Evolutionary conservation across 2,329 filamentous ascomycete genomes (phyloP).

Genomic region (Nemania diffusa): DNA sequence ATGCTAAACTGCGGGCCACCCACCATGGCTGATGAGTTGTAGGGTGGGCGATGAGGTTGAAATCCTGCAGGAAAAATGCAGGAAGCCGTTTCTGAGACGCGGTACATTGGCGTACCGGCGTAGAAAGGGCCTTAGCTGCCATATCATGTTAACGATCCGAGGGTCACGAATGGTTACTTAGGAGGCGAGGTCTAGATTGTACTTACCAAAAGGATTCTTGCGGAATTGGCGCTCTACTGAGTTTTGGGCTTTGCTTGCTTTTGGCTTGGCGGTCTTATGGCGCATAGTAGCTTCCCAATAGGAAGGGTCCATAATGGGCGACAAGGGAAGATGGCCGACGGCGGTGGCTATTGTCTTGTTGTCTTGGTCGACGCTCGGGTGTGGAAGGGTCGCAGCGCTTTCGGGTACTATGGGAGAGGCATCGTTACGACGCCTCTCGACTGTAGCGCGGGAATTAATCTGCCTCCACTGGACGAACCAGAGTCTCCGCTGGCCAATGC

Average conservation of each 20-base stretch:
- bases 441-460: slow-evolving; percentile 33
- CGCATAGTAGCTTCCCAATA: slow-evolving; percentile 59
- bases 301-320: slow-evolving; percentile 63
- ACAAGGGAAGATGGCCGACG: slow-evolving; percentile 61
- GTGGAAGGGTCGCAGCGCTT: slow-evolving; percentile 42
- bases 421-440: slow-evolving; percentile 31
- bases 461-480: slow-evolving; percentile 8
- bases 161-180: slow-evolving; percentile 2
- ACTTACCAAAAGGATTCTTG: slow-evolving; percentile 72
- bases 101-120: slow-evolving; percentile 66
- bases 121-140: slow-evolving; percentile 70
- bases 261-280: slow-evolving; percentile 54
- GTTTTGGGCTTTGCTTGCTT: slow-evolving; percentile 49
- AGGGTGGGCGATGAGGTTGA: slow-evolving; percentile 67
- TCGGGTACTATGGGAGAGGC: slow-evolving; percentile 35
- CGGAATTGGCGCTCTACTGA: slow-evolving; percentile 68
- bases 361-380: slow-evolving; percentile 52
- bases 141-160: slow-evolving; percentile 11
- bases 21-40: slow-evolving; percentile 64
- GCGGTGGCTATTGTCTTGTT: slow-evolving; percentile 59
- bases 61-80: slow-evolving; percentile 71
- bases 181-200: not conserved
- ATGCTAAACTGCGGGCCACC: slow-evolving; percentile 59
- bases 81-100: slow-evolving; percentile 64
- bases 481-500: slow-evolving; percentile 27